Percentiles rank a stretch among this genome's conserved stretches.
These are phyloP conservation scores for Aspergillus pseudoviridinutans DNA, from an alignment of 2,329 filamentous ascomycete genomes.

Conservation along the genomic window DNA sequence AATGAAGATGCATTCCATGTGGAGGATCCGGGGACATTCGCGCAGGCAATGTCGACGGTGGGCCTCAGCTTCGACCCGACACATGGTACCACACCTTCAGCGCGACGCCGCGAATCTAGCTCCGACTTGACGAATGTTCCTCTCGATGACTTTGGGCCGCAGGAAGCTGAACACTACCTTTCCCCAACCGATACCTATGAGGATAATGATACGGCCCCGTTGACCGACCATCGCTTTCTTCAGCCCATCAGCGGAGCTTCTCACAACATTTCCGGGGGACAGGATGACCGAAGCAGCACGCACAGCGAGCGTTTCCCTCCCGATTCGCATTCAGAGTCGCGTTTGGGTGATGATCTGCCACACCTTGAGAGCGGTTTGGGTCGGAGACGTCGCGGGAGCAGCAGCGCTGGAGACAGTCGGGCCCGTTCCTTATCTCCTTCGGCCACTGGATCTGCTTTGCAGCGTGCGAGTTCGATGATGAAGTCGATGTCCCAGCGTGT, in stretches of 20 bases:
- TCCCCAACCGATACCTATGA: constrained; percentile 50
- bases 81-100: constrained; percentile 14
- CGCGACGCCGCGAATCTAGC: constrained; percentile 18
- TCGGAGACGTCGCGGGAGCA: constrained; percentile 53
- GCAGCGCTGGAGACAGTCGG: constrained; percentile 34
- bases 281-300: constrained; percentile 49
- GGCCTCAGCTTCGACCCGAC: constrained; percentile 39
- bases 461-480: constrained; percentile 69
- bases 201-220: constrained; percentile 55
- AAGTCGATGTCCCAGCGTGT: constrained; percentile 93
- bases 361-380: constrained; percentile 57
- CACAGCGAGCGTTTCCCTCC: constrained; percentile 53
- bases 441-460: constrained; percentile 58
- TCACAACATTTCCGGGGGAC: constrained; percentile 31
- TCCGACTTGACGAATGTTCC: constrained; percentile 29
- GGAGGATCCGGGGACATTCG: constrained; percentile 38
- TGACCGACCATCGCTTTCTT: constrained; percentile 55
- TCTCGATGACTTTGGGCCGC: constrained; percentile 25
- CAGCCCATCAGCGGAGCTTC: constrained; percentile 54
- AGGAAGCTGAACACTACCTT: constrained; percentile 53
- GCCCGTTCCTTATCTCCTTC: constrained; percentile 60
- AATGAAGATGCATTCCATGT: constrained; percentile 28
- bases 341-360: constrained; percentile 58
- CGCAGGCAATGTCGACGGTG: constrained; percentile 40
- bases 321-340: constrained; percentile 38